Evolutionary conservation across 169 alveolate species (phyloP).

Genomic region (Cryptosporidium xiaoi): DNA sequence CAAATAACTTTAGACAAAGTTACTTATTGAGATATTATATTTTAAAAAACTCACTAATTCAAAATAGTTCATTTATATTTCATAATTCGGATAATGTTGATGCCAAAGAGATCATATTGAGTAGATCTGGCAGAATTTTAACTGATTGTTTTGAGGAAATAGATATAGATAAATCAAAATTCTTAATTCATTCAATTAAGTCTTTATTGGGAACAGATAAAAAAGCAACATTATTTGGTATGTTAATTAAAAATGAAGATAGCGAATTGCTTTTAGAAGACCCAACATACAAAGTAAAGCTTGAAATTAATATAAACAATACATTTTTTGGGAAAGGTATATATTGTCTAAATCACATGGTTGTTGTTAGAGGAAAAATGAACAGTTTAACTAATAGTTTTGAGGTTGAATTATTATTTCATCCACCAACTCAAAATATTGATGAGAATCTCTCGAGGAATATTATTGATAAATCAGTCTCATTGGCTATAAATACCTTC

Average conservation of each 20-base stretch:
- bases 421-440: slow-evolving; percentile 48
- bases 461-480: slow-evolving; percentile 1
- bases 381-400: slow-evolving; percentile 7
- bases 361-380: slow-evolving; percentile 36
- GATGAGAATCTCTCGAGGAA: slow-evolving; percentile 7
- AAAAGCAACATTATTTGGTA: slow-evolving; percentile 36
- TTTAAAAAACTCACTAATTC: slow-evolving; percentile 8
- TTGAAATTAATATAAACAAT: neutral
- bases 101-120: neutral
- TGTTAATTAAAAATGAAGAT: slow-evolving; percentile 30
- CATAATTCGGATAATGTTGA: neutral
- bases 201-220: neutral
- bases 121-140: neutral
- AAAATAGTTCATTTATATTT: slow-evolving; percentile 21
- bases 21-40: slow-evolving; percentile 15
- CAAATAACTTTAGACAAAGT: slow-evolving; percentile 7
- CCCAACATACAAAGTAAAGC: slow-evolving; percentile 12
- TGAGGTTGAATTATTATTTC: slow-evolving; percentile 42
- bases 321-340: slow-evolving; percentile 51
- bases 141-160: neutral
- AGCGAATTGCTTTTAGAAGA: slow-evolving; percentile 40
- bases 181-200: slow-evolving; percentile 8
- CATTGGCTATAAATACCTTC: neutral
- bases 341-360: slow-evolving; percentile 50
- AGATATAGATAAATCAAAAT: slow-evolving; percentile 16